Percentiles rank a stretch among this genome's conserved stretches.
phyloP scores from a whole-genome alignment of 2,329 filamentous ascomycete genomes.

The Pseudogymnoascus sp. region DNA sequence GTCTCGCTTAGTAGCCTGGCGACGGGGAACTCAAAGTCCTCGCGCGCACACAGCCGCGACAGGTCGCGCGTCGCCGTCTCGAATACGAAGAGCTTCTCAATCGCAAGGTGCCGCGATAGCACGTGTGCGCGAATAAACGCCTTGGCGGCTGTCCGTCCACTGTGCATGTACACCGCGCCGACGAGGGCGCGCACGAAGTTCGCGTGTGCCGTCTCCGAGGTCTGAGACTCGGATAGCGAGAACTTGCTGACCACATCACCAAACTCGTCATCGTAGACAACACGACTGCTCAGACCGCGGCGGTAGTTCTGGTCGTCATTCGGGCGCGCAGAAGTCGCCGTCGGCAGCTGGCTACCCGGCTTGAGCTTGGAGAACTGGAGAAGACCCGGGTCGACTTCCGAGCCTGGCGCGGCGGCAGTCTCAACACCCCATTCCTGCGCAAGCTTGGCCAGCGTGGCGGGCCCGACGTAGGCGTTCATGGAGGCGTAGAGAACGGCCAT shows the following conservation, averaged over 20 bases:
- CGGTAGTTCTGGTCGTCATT: slow-evolving; percentile 47
- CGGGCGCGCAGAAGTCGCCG: slow-evolving; percentile 41
- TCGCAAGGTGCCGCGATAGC: slow-evolving; percentile 66
- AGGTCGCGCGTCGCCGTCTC: slow-evolving; percentile 76
- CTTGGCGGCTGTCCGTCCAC: slow-evolving; percentile 69
- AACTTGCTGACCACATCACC: slow-evolving; percentile 49
- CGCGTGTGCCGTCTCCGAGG: slow-evolving; percentile 47
- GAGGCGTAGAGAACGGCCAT: slow-evolving; percentile 80
- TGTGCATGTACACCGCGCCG: slow-evolving; percentile 78
- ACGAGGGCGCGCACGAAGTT: slow-evolving; percentile 76
- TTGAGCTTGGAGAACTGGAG: slow-evolving; percentile 62
- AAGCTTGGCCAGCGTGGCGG: slow-evolving; percentile 63
- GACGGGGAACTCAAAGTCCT: slow-evolving; percentile 80
- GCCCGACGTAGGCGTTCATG: slow-evolving; percentile 75
- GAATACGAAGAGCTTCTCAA: slow-evolving; percentile 76
- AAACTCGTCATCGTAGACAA: slow-evolving; percentile 78
- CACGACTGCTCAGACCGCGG: slow-evolving; percentile 64
- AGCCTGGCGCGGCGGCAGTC: slow-evolving; percentile 72
- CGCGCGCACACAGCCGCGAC: slow-evolving; percentile 70
- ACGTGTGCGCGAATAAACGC: slow-evolving; percentile 79
- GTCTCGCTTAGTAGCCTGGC: slow-evolving; percentile 87
- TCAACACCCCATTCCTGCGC: slow-evolving; percentile 88
- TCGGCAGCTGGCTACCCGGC: slow-evolving; percentile 34
- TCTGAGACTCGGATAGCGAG: slow-evolving; percentile 18
- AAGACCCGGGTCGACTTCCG: slow-evolving; percentile 84